Evolutionary conservation across 345 rosid species (phyloP).

Genomic region (Hevea brasiliensis): DNA sequence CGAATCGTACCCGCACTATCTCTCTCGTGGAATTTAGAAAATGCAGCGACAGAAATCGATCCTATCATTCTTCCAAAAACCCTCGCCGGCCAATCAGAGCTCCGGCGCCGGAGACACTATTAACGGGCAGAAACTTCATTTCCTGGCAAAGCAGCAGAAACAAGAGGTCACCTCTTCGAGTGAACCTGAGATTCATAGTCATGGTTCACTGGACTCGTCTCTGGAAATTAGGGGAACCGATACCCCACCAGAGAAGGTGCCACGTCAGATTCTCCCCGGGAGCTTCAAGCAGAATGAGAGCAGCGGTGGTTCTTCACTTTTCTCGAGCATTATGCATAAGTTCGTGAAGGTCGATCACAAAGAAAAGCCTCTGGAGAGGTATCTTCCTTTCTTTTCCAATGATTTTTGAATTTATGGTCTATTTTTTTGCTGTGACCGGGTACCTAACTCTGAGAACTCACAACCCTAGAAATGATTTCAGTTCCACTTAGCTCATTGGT

Average conservation of each 20-base stretch:
- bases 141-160: conserved; percentile 7
- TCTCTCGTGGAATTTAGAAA: conserved; percentile 13
- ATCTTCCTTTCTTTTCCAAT: conserved; percentile 6
- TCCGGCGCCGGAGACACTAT: conserved; percentile 26
- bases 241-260: conserved; percentile 92
- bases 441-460: too few relatives aligned
- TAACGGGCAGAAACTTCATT: conserved; percentile 20
- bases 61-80: conserved; percentile 62
- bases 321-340: conserved; percentile 85
- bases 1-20: not conserved
- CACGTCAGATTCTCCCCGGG: conserved; percentile 61
- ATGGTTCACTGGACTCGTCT: conserved; percentile 28
- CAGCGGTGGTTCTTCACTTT: conserved; percentile 50
- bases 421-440: not conserved
- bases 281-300: conserved; percentile 30
- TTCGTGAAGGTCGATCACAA: conserved; percentile 59
- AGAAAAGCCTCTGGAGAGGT: conserved; percentile 48
- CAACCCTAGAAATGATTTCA: too few relatives aligned
- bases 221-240: conserved; percentile 64
- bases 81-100: conserved; percentile 42
- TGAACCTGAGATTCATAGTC: conserved; percentile 6
- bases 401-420: not conserved
- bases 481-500: too few relatives aligned
- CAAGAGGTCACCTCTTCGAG: too few relatives aligned
- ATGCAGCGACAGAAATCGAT: conserved; percentile 84